Percentiles rank a stretch among this genome's conserved stretches.
phyloP scores from a whole-genome alignment of 78 protist genomes.

The Planoprotostelium fungivorum region DNA sequence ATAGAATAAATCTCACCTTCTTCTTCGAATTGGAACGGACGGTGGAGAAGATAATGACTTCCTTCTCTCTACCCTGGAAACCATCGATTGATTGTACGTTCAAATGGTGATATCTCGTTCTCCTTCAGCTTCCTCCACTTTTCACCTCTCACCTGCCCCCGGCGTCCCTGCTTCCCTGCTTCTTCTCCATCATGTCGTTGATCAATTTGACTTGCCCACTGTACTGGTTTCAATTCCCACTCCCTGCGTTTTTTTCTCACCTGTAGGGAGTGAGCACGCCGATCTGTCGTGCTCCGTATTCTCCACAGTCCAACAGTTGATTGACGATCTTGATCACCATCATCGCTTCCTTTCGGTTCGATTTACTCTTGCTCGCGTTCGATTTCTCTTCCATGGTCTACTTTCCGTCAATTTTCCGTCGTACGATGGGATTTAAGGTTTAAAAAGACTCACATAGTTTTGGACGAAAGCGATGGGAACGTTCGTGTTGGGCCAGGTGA shows the following conservation, averaged over 20 bases:
- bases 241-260: background rate
- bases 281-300: background rate
- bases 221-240: background rate
- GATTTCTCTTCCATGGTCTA: background rate
- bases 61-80: slow-evolving; percentile 87
- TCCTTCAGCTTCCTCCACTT: background rate
- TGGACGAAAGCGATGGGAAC: background rate
- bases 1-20: too few species aligned
- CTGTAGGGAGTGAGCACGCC: background rate
- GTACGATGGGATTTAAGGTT: too few species aligned
- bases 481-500: background rate
- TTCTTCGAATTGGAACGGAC: slow-evolving; percentile 67
- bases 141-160: background rate
- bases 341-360: background rate
- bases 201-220: background rate
- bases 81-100: slow-evolving; percentile 63
- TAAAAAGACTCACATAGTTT: background rate
- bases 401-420: too few species aligned
- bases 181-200: background rate
- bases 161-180: background rate
- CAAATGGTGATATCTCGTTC: background rate
- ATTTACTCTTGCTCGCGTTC: background rate
- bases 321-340: background rate
- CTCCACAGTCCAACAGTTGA: background rate
- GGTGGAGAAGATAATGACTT: slow-evolving; percentile 70